These are phyloP conservation scores for Psilocybe mexicana DNA, from an alignment of 1,284 basidiomycete genomes.

Conservation along the genomic window DNA sequence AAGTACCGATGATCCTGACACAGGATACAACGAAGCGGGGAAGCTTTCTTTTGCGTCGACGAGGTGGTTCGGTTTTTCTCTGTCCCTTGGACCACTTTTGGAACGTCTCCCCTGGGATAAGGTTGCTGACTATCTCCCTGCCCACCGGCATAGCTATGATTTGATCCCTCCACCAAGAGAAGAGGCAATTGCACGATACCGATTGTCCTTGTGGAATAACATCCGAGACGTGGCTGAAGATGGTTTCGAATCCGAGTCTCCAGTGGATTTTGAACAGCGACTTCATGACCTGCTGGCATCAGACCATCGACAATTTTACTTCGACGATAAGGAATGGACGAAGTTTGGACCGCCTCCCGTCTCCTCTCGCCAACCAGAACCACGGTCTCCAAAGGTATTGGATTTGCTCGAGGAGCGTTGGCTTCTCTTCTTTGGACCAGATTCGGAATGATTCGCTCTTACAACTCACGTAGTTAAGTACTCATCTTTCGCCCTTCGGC, in stretches of 20 bases:
- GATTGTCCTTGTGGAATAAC: background rate
- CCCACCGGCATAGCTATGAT: no score
- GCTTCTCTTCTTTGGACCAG: no score
- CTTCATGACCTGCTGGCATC: background rate
- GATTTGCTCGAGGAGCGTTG: no score
- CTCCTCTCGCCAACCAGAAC: no score
- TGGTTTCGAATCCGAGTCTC: background rate
- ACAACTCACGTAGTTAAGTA: no score
- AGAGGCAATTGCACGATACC: background rate
- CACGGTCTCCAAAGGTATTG: no score
- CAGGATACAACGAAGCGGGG: background rate
- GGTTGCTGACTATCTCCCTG: no score
- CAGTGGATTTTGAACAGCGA: background rate
- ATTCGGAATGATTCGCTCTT: no score
- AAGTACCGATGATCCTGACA: background rate
- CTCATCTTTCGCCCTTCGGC: no score
- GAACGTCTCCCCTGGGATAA: no score
- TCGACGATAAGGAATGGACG: background rate
- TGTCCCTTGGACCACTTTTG: background rate
- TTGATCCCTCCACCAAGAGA: no score
- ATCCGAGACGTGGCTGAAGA: background rate
- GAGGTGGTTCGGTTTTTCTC: background rate
- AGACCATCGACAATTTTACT: background rate
- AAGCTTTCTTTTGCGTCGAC: background rate
- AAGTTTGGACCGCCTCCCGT: background rate